Evolutionary conservation across 306 rosid genomes (phyloP).

Genomic region (Argentina anserina): DNA sequence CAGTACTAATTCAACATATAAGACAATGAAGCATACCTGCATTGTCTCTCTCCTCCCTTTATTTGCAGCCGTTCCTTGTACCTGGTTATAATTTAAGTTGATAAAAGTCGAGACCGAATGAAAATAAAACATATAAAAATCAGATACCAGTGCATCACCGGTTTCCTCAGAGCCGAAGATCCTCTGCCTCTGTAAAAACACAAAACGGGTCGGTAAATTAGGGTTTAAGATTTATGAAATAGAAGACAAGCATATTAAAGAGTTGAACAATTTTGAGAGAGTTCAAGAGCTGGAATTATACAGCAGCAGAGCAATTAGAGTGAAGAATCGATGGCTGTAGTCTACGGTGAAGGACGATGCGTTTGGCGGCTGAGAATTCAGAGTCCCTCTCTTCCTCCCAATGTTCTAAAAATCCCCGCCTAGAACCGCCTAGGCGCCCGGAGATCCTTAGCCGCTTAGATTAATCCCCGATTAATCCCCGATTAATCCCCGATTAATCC

Average conservation of each 20-base stretch:
- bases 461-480: no score
- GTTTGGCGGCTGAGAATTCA: slow-evolving; percentile 18
- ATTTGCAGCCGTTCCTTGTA: slow-evolving; percentile 87
- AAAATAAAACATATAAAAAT: not conserved
- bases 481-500: no score
- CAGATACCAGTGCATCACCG: slow-evolving; percentile 78
- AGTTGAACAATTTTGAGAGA: not conserved
- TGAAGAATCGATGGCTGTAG: slow-evolving; percentile 50
- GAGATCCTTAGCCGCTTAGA: no score
- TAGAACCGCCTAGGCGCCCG: no score
- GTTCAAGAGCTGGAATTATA: slow-evolving; percentile 21
- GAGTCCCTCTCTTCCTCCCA: no score
- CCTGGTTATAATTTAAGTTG: slow-evolving; percentile 32
- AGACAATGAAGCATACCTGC: slow-evolving; percentile 51
- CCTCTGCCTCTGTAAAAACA: slow-evolving; percentile 50
- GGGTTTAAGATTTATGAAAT: not conserved
- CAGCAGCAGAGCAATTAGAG: slow-evolving; percentile 65
- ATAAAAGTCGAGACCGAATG: not conserved
- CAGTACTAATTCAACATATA: not conserved
- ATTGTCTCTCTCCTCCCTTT: slow-evolving; percentile 77
- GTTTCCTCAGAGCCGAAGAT: slow-evolving; percentile 68
- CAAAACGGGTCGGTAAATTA: no score
- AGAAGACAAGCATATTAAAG: not conserved
- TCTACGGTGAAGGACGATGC: slow-evolving; percentile 28
- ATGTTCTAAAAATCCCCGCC: no score